Conservation (phyloP, 2,329 filamentous ascomycete genomes). For the Fusarium falciforme region DNA sequence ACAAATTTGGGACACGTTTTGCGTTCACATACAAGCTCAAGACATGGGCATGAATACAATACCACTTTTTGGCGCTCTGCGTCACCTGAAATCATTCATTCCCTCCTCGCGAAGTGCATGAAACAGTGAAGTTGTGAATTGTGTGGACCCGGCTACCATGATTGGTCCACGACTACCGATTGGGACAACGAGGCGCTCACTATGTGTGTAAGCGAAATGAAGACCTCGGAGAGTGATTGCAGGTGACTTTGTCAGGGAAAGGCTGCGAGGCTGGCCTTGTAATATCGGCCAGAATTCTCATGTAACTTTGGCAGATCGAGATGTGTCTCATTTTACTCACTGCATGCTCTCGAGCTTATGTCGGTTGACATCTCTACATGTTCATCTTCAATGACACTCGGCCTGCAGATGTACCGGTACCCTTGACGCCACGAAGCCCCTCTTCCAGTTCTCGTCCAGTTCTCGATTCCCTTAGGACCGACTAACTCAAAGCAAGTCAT, state of each 20-base stretch:
- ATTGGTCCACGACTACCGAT: conserved; percentile 30
- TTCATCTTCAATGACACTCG: background rate
- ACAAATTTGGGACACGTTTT: conserved; percentile 43
- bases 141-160: background rate
- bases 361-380: background rate
- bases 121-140: conserved; percentile 7
- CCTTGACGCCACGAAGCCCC: conserved; percentile 20
- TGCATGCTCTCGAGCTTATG: background rate
- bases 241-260: background rate
- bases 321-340: background rate
- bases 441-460: background rate
- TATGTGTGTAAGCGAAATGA: conserved; percentile 30
- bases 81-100: conserved; percentile 9
- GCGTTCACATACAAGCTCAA: conserved; percentile 41
- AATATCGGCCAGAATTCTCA: background rate
- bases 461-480: background rate
- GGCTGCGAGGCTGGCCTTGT: background rate
- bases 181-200: conserved; percentile 8
- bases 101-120: background rate
- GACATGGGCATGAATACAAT: conserved; percentile 42
- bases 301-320: background rate
- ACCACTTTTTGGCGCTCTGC: conserved; percentile 37
- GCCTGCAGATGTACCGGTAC: background rate
- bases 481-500: background rate
- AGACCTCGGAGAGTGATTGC: background rate